Evolutionary conservation across 352 stramenopile genomes (phyloP).

Genomic region (Peronosclerospora sorghi): DNA sequence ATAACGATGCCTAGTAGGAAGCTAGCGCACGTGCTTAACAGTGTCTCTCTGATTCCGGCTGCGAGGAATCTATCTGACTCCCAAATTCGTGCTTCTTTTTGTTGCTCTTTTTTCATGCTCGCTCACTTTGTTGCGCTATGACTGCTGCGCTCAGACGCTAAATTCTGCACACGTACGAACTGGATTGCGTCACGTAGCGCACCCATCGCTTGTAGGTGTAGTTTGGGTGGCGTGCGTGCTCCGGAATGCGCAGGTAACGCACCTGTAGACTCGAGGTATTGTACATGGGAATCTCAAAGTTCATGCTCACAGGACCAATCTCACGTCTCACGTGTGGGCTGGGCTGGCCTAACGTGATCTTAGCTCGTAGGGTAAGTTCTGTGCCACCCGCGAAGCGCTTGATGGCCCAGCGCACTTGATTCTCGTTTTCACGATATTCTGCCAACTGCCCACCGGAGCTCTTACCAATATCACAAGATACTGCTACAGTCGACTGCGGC

Average conservation of each 20-base stretch:
- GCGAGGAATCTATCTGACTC: neutral
- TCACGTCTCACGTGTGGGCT: slow-evolving; percentile 83
- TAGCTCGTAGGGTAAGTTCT: slow-evolving; percentile 92
- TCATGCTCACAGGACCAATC: slow-evolving; percentile 96
- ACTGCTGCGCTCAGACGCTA: slow-evolving; percentile 31
- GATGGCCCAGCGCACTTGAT: slow-evolving; percentile 93
- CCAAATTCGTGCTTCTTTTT: slow-evolving; percentile 9
- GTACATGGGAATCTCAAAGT: slow-evolving; percentile 99
- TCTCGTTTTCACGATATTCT: slow-evolving; percentile 92
- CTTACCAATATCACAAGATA: slow-evolving; percentile 76
- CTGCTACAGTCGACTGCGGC: slow-evolving; percentile 75
- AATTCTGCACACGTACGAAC: slow-evolving; percentile 95
- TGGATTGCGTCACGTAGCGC: slow-evolving; percentile 97
- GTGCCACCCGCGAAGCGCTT: slow-evolving; percentile 94
- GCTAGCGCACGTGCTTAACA: neutral
- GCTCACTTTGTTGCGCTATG: slow-evolving; percentile 9
- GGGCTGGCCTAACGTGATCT: slow-evolving; percentile 79
- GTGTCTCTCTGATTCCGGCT: neutral
- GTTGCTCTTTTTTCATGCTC: neutral
- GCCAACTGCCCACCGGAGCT: slow-evolving; percentile 72
- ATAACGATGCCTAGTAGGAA: too few species aligned
- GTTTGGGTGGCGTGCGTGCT: slow-evolving; percentile 89
- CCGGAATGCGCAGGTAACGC: slow-evolving; percentile 95
- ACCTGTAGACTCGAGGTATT: slow-evolving; percentile 98
- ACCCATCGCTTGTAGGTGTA: slow-evolving; percentile 99